These are phyloP conservation scores for Diplodia mutila DNA, from an alignment of 2,329 filamentous ascomycete genomes.

Conservation along the genomic window DNA sequence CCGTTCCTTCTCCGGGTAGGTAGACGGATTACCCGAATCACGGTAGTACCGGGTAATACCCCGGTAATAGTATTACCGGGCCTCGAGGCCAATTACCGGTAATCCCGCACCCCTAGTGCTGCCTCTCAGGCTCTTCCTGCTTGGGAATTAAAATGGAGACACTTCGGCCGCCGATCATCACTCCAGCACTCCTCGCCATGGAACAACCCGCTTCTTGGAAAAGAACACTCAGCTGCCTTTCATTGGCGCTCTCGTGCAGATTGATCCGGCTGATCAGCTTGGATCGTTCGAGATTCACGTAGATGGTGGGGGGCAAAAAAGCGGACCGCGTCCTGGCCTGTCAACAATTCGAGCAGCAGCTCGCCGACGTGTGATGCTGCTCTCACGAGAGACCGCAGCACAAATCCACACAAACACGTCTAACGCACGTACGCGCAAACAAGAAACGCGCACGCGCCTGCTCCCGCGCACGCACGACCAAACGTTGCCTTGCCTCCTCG, in stretches of 20 bases:
- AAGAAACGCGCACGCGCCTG: background rate
- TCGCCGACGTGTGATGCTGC: background rate
- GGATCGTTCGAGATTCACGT: slow-evolving; percentile 21
- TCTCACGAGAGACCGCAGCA: slow-evolving; percentile 1
- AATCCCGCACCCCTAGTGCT: no score
- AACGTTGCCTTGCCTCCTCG: background rate
- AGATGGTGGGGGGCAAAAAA: background rate
- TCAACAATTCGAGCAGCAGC: background rate
- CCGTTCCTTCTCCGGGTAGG: no score
- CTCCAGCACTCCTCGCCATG: background rate
- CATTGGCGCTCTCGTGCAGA: slow-evolving; percentile 13
- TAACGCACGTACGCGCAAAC: slow-evolving; percentile 3
- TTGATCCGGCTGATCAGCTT: slow-evolving; percentile 9
- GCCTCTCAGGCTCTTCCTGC: background rate
- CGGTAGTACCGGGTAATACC: no score
- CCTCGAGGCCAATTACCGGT: no score
- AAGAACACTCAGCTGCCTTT: background rate
- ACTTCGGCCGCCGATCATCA: slow-evolving; percentile 5
- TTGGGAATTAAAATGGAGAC: slow-evolving; percentile 11
- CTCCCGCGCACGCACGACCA: background rate
- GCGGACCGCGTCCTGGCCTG: background rate
- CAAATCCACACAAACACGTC: background rate
- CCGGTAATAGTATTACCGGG: no score
- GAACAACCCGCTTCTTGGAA: background rate
- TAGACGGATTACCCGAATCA: no score